Conservation (phyloP, 495 filamentous ascomycete species). For the Penicillium fimorum region DNA sequence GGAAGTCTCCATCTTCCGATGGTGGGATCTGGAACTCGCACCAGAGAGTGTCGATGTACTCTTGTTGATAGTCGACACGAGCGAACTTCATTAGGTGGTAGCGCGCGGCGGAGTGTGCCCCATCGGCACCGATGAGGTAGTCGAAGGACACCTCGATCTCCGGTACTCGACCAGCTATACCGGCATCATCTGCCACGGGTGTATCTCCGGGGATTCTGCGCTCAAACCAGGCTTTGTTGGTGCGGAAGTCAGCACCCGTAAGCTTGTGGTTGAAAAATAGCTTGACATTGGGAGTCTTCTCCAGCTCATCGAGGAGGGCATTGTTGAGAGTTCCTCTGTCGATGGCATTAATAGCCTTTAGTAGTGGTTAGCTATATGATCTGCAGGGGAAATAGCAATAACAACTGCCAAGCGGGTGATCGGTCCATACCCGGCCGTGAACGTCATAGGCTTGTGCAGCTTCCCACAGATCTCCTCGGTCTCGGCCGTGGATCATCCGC, state of each 20-base stretch:
- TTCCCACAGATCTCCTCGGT: conserved; percentile 66
- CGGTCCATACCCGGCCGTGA: conserved; percentile 69
- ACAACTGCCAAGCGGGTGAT: conserved; percentile 3
- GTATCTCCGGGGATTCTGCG: conserved; percentile 38
- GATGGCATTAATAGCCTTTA: conserved; percentile 56
- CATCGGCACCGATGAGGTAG: conserved; percentile 92
- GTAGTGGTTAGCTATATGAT: conserved; percentile 10
- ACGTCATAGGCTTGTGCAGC: conserved; percentile 86
- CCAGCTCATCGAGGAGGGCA: conserved; percentile 79
- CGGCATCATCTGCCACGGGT: conserved; percentile 28
- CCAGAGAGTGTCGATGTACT: conserved; percentile 97
- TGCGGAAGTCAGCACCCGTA: conserved; percentile 77
- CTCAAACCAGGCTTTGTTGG: conserved; percentile 85
- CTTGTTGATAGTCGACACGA: conserved; percentile 85
- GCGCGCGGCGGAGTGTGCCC: conserved; percentile 84
- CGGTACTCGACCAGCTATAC: conserved; percentile 35
- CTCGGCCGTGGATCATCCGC: conserved; percentile 91
- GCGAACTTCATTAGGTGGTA: conserved; percentile 93
- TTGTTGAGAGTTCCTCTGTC: conserved; percentile 86
- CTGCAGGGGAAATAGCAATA: conserved; percentile 6
- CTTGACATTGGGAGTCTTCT: conserved; percentile 78
- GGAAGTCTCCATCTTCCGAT: conserved; percentile 56
- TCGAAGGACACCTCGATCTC: conserved; percentile 83
- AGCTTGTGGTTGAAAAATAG: conserved; percentile 91
- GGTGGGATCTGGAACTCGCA: conserved; percentile 88